Evolutionary conservation across 768 basidiomycete genomes (phyloP), one percentile per base, ranked within the genome.

Genomic region (Chlorophyllum brunneum): DNA sequence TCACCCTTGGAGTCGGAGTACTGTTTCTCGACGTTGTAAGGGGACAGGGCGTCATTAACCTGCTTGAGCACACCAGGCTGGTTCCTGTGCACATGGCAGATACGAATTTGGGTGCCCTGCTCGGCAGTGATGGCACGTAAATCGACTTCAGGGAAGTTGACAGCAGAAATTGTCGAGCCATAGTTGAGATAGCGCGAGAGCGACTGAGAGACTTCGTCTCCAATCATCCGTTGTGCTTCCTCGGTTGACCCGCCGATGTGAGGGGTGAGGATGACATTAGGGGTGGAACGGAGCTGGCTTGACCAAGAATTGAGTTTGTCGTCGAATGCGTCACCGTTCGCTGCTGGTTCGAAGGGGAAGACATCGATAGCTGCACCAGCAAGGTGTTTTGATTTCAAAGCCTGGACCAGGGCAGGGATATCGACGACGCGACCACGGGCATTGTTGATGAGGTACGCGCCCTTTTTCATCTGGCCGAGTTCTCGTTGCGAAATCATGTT

Each of bases 111-210:
- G 56, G 79, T 79, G 44, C 80, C 80, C 64, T 94, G 87, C 58
- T 93, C 90, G 2, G 84, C 81, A 8, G 86, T 83, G 66, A 98
- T 95, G 47, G 92, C 85, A 54, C 95, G 88, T 34, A 99, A 76
- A 72, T 95, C 92, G 61, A 99, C 95, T 72, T 98, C 95, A 43
- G 97, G 95, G 83, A 99, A 98, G 76, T 98, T 98, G 77, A 98
- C 97, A 2, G 93, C 86, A 41, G 94, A 93, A 51, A 92, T 55
- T 2, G 92, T 90, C 22, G 93, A 86, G 45, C 97, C 97, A 64
- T 86, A 92, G 70, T 86, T 88, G 67, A 98, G 83, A 71, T 98
- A 99, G 49, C 94, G 86, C 20, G 80, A 76, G 37, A 99, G 73
- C 2, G 94, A 84, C 29, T 80, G 78, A 4, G 92, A 82, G 42